phyloP scores from a whole-genome alignment of 306 rosid species.

The Luffa aegyptiaca region DNA sequence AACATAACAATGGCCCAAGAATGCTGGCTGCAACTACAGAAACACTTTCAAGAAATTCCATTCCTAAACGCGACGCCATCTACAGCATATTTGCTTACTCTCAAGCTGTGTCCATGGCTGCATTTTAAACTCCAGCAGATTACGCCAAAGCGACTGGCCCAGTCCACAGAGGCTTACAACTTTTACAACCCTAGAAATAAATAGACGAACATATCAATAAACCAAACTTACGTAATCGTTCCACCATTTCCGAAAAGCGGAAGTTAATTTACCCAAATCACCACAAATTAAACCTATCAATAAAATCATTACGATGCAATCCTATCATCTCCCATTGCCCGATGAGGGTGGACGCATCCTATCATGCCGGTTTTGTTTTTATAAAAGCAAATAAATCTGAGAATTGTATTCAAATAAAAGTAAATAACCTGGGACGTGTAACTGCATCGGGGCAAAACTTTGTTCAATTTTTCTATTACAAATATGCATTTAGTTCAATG shows the following conservation, averaged over 20 bases:
- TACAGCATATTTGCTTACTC: background rate
- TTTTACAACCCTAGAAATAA: background rate
- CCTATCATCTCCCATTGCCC: background rate
- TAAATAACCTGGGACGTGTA: background rate
- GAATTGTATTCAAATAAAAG: background rate
- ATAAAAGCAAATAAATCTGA: background rate
- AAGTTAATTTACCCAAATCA: background rate
- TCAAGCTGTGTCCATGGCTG: slow-evolving; percentile 4
- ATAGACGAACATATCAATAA: background rate
- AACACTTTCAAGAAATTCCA: background rate
- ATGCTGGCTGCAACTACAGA: background rate
- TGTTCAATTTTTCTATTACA: background rate
- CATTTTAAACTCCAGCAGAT: background rate
- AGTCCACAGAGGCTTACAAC: slow-evolving; percentile 7
- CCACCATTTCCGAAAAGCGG: background rate
- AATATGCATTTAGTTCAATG: background rate
- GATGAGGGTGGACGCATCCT: background rate
- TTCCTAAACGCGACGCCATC: background rate
- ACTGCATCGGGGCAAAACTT: background rate
- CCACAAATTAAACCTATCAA: background rate
- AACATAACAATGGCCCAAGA: background rate
- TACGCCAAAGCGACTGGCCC: slow-evolving; percentile 1
- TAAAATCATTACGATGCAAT: background rate
- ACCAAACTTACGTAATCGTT: background rate
- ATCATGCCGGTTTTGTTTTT: background rate